phyloP scores from a whole-genome alignment of 176 grass and related monocot species.

The Cenchrus fungigraminus region DNA sequence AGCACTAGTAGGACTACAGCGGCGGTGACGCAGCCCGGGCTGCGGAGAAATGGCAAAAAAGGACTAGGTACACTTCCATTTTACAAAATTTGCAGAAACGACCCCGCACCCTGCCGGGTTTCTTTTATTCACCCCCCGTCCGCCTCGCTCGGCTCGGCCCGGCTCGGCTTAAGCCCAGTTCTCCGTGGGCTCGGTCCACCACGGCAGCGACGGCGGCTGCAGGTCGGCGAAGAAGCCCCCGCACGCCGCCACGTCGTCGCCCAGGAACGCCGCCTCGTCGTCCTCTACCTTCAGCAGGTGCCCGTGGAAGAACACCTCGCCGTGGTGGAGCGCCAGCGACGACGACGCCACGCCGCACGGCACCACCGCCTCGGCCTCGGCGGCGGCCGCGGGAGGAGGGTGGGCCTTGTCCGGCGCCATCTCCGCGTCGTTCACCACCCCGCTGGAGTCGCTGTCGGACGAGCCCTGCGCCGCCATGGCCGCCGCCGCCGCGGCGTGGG shows the following conservation, averaged over 20 bases:
- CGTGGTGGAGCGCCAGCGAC: background rate
- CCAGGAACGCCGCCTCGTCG: slow-evolving; percentile 51
- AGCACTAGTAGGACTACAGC: background rate
- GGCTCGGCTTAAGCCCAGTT: slow-evolving; percentile 52
- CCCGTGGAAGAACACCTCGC: slow-evolving; percentile 48
- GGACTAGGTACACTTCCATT: slow-evolving; percentile 55
- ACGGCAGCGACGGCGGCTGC: slow-evolving; percentile 62
- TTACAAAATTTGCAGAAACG: slow-evolving; percentile 60
- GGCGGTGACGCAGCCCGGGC: background rate
- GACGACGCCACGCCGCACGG: background rate
- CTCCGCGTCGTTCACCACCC: slow-evolving; percentile 63
- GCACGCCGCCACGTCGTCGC: slow-evolving; percentile 57
- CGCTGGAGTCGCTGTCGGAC: slow-evolving; percentile 75
- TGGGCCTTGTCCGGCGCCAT: background rate
- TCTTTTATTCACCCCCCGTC: slow-evolving; percentile 7
- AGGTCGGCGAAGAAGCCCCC: slow-evolving; percentile 76
- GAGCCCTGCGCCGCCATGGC: slow-evolving; percentile 41
- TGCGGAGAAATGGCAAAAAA: slow-evolving; percentile 42
- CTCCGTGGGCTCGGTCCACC: slow-evolving; percentile 60
- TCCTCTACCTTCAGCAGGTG: slow-evolving; percentile 63
- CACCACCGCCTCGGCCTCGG: slow-evolving; percentile 12
- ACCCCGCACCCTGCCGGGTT: slow-evolving; percentile 3
- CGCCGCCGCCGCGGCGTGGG: slow-evolving; percentile 21
- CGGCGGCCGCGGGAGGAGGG: background rate
- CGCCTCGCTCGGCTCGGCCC: background rate